Percentiles rank a stretch among this genome's conserved stretches.
Evolutionary conservation across 2,329 filamentous ascomycete genomes (phyloP).

Genomic region (Cercospora berteroae): DNA sequence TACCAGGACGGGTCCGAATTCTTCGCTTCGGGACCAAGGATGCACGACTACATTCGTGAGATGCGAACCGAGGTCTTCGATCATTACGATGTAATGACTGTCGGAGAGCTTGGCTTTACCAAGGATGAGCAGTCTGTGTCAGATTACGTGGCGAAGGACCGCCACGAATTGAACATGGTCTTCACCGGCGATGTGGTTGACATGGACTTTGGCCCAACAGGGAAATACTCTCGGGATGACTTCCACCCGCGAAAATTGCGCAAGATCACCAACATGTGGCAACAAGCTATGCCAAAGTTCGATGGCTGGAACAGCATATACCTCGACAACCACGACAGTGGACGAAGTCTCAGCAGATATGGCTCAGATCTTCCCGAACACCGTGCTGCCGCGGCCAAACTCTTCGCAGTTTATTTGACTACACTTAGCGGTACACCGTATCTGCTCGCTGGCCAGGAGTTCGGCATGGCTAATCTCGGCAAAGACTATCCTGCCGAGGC

Average conservation of each 20-base stretch:
- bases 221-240: conserved; percentile 52
- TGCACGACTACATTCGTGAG: conserved; percentile 50
- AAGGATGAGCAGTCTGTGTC: conserved; percentile 36
- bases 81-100: conserved; percentile 51
- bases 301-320: conserved; percentile 64
- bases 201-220: conserved; percentile 47
- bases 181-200: conserved; percentile 67
- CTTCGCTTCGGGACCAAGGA: conserved; percentile 38
- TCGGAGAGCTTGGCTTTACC: conserved; percentile 50
- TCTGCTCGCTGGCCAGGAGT: conserved; percentile 64
- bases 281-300: conserved; percentile 58
- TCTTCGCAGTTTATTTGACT: conserved; percentile 42
- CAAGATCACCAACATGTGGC: conserved; percentile 56
- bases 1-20: conserved; percentile 22
- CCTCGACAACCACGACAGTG: conserved; percentile 64
- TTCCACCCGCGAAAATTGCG: conserved; percentile 48
- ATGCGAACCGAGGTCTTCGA: conserved; percentile 42
- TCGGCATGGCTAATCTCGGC: conserved; percentile 58
- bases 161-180: conserved; percentile 66
- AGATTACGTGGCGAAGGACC: conserved; percentile 49
- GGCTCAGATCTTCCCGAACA: conserved; percentile 55
- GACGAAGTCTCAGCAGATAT: conserved; percentile 57
- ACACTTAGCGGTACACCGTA: conserved; percentile 50
- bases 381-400: conserved; percentile 54
- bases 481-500: conserved; percentile 44